Evolutionary conservation across 176 grass and related monocot genomes (phyloP), one percentile per base, ranked within the genome.

Genomic region (Tillandsia fasciculata): DNA sequence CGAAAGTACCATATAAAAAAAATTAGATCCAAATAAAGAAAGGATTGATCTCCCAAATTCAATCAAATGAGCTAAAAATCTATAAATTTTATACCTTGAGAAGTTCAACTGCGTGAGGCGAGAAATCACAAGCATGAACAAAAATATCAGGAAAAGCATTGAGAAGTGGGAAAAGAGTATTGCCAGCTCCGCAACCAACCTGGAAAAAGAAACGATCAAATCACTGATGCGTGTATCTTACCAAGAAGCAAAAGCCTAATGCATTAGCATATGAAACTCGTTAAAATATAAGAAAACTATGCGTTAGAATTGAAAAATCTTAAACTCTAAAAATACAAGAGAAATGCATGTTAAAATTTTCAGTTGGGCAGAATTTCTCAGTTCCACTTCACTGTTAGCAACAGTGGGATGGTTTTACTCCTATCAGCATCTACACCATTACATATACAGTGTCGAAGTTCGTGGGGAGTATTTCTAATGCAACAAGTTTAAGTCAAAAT

Each of bases 81-180:
- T 15, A 61, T 20, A n/a, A 9, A 61, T 20, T 15, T 13, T 9
- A 18, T 74, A 75, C 73, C 73, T 54, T 66, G 27, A 75, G 20
- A 22, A 75, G 14, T 20, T 48, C 73, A 66, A 75, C 26, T n/a
- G 63, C 63, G 66, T 23, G 48, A 33, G 73, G 63, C 10, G 63
- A 75, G 51, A 75, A 75, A 75, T 75, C 73, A 42, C 73, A 66
- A 3, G 73, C 73, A 66, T 75, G 73, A 53, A 75, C 63, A 64
- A 75, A 52, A 52, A 75, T 24, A 75, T 66, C 33, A 2, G 73
- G 73, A 52, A 75, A 75, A 47, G 73, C 48, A 53, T 8, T 11
- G 17, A 75, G 50, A 66, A 75, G 73, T 53, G 73, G 73, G 26
- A 66, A 75, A 53, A 75, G 9, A 47, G 63, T 54, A 63, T 75